Base-by-base conservation (phyloP, 176 grass and related monocot species). In the Zizania latifolia region DNA sequence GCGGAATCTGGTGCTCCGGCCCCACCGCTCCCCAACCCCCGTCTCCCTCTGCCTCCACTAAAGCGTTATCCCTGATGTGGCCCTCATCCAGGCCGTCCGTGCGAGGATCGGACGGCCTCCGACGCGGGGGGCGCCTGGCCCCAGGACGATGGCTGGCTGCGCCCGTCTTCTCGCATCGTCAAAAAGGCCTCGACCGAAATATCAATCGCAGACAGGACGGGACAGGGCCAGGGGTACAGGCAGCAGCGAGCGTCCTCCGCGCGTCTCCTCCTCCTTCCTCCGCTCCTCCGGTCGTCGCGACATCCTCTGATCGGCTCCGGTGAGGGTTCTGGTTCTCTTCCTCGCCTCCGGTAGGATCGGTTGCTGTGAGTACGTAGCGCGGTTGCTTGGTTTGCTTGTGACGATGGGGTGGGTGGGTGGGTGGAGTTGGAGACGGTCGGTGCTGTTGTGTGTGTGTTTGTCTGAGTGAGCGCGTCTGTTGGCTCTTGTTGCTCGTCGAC, bases 61-160 rank as follows among this genome's bases (percentile, higher is more conserved):
- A 73, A 60, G 85, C 61, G 68, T 67, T 71, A 72, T 78, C 75
- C 53, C 79, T 6, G 17, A 0, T 74, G 68, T 74, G 74, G 58
- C n/a, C 19, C 13, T n/a, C 2, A 74, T 83, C 53, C 0, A 0
- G 0, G 4, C 68, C 80, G 80, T 61, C 61, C 80, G 35, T 3
- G 23, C n/a, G 0, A 0, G 0, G 13, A 55, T 65, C 73, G 0
- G 36, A 55, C 58, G 65, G 36, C 13, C 30, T 0, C 1, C 2
- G 10, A 35, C 28, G 37, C 77, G 17, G 17, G 2, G 2, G 34
- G 45, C 61, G 0, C n/a, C 51, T 24, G 35, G 64, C 64, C 77
- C 27, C 46, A 22, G 34, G 6, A 26, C 22, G 62, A n/a, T 15
- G 15, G 6, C 34, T 15, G 43, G 4, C 34, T 36, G 6, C 34